Evolutionary conservation across 345 rosid species (phyloP).

Genomic region (Citrus sp.): DNA sequence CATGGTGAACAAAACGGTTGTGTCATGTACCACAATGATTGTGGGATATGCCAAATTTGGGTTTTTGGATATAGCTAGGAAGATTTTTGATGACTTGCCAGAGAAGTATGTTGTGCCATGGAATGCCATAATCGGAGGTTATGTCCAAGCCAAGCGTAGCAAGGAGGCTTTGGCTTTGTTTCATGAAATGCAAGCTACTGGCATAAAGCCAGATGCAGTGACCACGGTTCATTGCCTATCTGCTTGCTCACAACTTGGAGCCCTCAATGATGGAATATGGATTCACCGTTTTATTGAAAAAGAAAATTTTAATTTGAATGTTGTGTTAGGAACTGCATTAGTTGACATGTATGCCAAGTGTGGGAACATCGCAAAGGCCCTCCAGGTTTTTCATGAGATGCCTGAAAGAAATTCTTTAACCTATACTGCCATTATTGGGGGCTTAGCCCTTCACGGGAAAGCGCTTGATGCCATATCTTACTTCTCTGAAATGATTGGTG

Average conservation of each 20-base stretch:
- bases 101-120: slow-evolving; percentile 76
- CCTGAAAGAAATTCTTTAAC: slow-evolving; percentile 67
- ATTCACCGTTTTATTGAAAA: slow-evolving; percentile 65
- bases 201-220: slow-evolving; percentile 59
- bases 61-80: slow-evolving; percentile 49
- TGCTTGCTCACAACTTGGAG: slow-evolving; percentile 88
- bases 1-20: slow-evolving; percentile 50
- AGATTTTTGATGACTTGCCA: slow-evolving; percentile 54
- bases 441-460: slow-evolving; percentile 73
- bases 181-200: slow-evolving; percentile 68
- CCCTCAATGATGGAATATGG: slow-evolving; percentile 84
- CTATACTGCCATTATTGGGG: slow-evolving; percentile 73
- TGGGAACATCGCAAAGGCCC: slow-evolving; percentile 71
- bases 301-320: slow-evolving; percentile 50
- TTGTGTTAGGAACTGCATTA: slow-evolving; percentile 71
- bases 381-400: slow-evolving; percentile 59
- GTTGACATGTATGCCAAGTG: slow-evolving; percentile 90
- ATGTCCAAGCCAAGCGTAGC: slow-evolving; percentile 53
- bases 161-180: slow-evolving; percentile 74
- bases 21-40: slow-evolving; percentile 76
- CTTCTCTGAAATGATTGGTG: slow-evolving; percentile 64
- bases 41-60: slow-evolving; percentile 71
- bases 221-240: slow-evolving; percentile 84
- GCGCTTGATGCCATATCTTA: slow-evolving; percentile 59
- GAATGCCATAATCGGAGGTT: slow-evolving; percentile 85